A percentile compares a stretch with the other conserved stretches of the same genome.
Conservation (phyloP, 345 rosid genomes). For the Eucalyptus rudis region DNA sequence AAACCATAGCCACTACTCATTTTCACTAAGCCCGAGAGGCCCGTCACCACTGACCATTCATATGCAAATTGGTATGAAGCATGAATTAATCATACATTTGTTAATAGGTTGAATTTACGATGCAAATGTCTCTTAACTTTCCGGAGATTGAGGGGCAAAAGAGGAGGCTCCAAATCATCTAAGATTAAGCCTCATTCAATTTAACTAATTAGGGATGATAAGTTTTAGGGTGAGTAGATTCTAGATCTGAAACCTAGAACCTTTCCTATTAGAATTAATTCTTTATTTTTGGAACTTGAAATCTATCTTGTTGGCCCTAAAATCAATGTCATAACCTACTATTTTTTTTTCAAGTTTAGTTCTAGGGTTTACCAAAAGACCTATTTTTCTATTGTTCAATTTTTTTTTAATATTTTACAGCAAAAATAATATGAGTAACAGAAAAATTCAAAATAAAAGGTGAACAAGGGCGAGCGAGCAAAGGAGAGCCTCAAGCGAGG, state of each 20-base stretch:
- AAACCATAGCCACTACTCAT: neutral
- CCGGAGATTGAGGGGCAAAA: accelerated
- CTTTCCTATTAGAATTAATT: neutral
- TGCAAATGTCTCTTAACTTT: neutral
- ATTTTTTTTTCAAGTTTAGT: neutral
- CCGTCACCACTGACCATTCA: neutral
- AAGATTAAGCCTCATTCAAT: neutral
- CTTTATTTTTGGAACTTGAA: too few species aligned
- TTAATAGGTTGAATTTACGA: neutral
- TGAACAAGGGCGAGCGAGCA: neutral
- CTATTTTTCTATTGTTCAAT: neutral
- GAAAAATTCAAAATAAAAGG: too few species aligned
- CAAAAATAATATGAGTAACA: too few species aligned
- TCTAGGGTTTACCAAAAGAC: neutral
- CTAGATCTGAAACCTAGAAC: neutral
- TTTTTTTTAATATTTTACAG: too few species aligned
- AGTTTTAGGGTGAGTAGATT: neutral
- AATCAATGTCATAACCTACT: neutral
- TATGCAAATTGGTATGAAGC: neutral
- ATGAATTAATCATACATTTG: neutral
- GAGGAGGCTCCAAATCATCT: neutral
- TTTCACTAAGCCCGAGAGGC: neutral
- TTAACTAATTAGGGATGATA: neutral
- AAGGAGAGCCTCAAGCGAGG: too few species aligned
- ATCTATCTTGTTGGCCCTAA: too few species aligned